Base-by-base conservation (phyloP, 2,329 filamentous ascomycete species). In the Penicillium thymicola region DNA sequence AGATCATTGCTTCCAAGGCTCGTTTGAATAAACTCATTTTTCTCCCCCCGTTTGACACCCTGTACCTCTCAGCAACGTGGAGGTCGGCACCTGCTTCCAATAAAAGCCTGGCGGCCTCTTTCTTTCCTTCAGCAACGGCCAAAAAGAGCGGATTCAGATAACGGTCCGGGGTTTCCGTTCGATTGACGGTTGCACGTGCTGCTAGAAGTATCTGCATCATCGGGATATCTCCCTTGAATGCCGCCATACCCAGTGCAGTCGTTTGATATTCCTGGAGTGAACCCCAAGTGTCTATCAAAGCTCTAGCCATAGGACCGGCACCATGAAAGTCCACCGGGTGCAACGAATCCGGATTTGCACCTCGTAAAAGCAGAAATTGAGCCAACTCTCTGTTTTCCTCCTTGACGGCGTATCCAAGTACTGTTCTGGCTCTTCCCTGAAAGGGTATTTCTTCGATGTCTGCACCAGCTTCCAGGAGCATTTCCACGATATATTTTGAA, bases 41-140 rank as follows among this genome's bases (percentile, higher is more conserved):
- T 7, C 2, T 16, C 1, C 3, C 25, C 23, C 9, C 7, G n/a
- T 6, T 5, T 10, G 5, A 10, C 23, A 4, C 8, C 0, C 10
- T 3, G 14, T 16, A 27, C 4, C 16, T 21, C 14, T 43, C 21
- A 4, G 21, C 41, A n/a, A 4, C 14, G 0, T n/a, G 41, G 9
- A 27, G 13, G n/a, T 27, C 3, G 41, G 13, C 41, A 10, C 23
- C 41, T 16, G 11, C 13, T 27, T 43, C 11, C 16, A 43, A 8
- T 43, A 43, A 27, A 27, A 43, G 14, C 8, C 5, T 5, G 2
- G 23, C 5, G 2, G 23, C 41, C 7, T 43, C 41, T 9, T 21
- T 16, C 8, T 11, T 2, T 27, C 23, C 16, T 25, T 27, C 4
- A 7, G 7, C 5, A 25, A 43, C 41, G 7, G 41, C 23, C 14